These are phyloP conservation scores for Phytopythium vexans DNA, from an alignment of 352 stramenopile species.

Conservation along the genomic window DNA sequence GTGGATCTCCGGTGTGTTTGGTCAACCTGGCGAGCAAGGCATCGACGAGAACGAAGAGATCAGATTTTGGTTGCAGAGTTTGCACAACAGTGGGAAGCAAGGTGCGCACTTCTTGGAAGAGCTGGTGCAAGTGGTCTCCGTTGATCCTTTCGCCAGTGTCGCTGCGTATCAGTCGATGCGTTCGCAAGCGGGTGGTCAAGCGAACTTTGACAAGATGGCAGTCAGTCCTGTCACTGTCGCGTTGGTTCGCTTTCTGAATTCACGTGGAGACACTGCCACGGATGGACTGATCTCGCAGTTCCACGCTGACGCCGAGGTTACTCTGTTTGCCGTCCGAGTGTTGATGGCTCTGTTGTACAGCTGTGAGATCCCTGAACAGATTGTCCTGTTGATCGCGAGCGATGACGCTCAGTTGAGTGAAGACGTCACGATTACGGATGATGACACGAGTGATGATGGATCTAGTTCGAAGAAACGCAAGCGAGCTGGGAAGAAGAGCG, in stretches of 20 bases:
- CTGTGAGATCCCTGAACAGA: slow-evolving; percentile 25
- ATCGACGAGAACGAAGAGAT: slow-evolving; percentile 40
- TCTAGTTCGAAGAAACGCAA: background rate
- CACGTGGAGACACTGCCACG: background rate
- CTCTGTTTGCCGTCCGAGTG: slow-evolving; percentile 39
- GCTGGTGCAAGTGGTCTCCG: slow-evolving; percentile 36
- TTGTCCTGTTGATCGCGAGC: slow-evolving; percentile 38
- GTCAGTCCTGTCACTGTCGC: slow-evolving; percentile 46
- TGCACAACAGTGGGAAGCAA: slow-evolving; percentile 26
- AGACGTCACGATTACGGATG: background rate
- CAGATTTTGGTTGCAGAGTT: slow-evolving; percentile 58
- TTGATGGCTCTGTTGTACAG: slow-evolving; percentile 34
- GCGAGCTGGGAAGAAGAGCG: background rate
- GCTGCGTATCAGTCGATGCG: background rate
- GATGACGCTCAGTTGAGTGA: slow-evolving; percentile 1
- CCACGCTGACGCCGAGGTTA: slow-evolving; percentile 20
- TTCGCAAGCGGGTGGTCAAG: background rate
- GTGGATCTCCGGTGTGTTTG: slow-evolving; percentile 54
- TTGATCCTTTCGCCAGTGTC: slow-evolving; percentile 33
- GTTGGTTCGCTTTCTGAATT: slow-evolving; percentile 47
- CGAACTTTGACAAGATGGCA: slow-evolving; percentile 9
- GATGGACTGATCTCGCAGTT: slow-evolving; percentile 8
- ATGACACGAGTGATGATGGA: background rate
- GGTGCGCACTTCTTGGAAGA: slow-evolving; percentile 49
- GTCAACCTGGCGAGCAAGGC: slow-evolving; percentile 5